phyloP scores from a whole-genome alignment of 2,329 filamentous ascomycete genomes.

The Xenosphaeropsis pyriputrescens region DNA sequence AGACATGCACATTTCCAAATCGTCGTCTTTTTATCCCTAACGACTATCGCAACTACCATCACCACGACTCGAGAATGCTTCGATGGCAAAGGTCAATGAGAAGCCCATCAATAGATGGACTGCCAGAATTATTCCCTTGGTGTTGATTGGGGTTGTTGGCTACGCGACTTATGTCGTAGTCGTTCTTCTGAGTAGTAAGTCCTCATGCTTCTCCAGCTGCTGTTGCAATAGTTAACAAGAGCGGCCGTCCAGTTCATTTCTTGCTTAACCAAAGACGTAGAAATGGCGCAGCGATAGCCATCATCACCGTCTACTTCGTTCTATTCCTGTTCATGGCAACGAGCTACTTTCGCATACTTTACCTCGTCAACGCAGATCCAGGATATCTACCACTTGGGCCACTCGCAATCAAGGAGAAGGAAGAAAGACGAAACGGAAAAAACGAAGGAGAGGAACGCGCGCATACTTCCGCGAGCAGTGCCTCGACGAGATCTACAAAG shows the following conservation, averaged over 20 bases:
- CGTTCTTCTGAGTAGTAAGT: slow-evolving; percentile 52
- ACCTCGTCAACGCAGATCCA: slow-evolving; percentile 53
- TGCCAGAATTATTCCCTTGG: slow-evolving; percentile 43
- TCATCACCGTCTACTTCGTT: slow-evolving; percentile 60
- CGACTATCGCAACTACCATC: too few species aligned
- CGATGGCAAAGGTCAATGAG: background rate
- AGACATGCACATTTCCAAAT: too few species aligned
- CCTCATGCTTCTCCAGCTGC: slow-evolving; percentile 1
- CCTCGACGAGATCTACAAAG: slow-evolving; percentile 1
- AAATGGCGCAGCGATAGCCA: slow-evolving; percentile 44
- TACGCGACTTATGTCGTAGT: slow-evolving; percentile 62
- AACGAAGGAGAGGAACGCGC: slow-evolving; percentile 2
- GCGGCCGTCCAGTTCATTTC: slow-evolving; percentile 46
- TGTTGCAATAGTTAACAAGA: slow-evolving; percentile 4
- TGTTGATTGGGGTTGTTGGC: slow-evolving; percentile 50
- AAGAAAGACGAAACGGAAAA: slow-evolving; percentile 10
- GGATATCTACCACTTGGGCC: slow-evolving; percentile 58
- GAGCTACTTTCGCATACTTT: slow-evolving; percentile 58
- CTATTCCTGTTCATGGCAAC: slow-evolving; percentile 51
- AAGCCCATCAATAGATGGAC: slow-evolving; percentile 13
- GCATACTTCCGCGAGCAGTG: slow-evolving; percentile 11
- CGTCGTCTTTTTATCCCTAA: too few species aligned
- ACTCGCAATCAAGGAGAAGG: slow-evolving; percentile 9
- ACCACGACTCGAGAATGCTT: too few species aligned
- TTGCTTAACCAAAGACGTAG: slow-evolving; percentile 36